Conservation (phyloP, 495 filamentous ascomycete genomes). For the Xylaria castorea region DNA sequence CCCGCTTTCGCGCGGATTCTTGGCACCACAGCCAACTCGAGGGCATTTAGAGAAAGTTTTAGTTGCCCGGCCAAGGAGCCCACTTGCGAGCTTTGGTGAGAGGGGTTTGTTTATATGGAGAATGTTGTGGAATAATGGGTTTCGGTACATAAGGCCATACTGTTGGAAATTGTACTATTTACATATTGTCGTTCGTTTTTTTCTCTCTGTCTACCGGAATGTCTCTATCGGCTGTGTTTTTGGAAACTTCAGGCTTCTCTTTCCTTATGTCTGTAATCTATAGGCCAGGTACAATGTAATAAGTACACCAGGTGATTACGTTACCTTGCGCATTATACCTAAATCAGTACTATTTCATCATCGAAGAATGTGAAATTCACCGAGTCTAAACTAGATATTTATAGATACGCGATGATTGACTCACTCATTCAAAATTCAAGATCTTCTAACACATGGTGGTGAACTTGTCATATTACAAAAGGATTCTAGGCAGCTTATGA, state of each 20-base stretch:
- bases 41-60: slow-evolving; percentile 71
- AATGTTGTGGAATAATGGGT: background rate
- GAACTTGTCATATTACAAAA: background rate
- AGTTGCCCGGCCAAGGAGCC: slow-evolving; percentile 68
- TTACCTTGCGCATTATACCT: background rate
- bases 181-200: background rate
- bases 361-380: background rate
- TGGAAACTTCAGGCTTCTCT: background rate
- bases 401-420: background rate
- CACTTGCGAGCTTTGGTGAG: slow-evolving; percentile 72
- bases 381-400: background rate
- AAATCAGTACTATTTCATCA: background rate
- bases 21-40: slow-evolving; percentile 70
- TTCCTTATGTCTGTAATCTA: slow-evolving; percentile 1
- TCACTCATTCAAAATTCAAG: background rate
- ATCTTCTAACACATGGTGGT: background rate
- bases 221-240: background rate
- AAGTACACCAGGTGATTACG: background rate
- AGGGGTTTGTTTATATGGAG: background rate
- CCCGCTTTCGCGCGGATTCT: slow-evolving; percentile 67
- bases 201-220: background rate
- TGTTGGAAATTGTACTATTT: slow-evolving; percentile 10
- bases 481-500: background rate
- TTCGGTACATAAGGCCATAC: background rate
- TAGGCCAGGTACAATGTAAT: background rate